Conservation (phyloP, 2,329 filamentous ascomycete species). For the Pestalotiopsis sp. region DNA sequence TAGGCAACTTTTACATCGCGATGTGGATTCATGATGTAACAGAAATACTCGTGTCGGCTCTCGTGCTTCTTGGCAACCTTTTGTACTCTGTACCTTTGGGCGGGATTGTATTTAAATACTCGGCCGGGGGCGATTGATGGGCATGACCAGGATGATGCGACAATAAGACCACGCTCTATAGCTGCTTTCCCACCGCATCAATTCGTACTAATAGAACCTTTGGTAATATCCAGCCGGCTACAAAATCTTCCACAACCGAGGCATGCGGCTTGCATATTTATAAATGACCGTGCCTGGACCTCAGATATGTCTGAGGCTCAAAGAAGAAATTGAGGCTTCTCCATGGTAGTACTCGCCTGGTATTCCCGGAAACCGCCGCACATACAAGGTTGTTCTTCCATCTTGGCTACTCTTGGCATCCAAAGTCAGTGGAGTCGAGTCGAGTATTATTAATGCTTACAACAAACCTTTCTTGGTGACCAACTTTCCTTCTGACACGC, state of each 20-base stretch:
- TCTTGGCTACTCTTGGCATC: neutral
- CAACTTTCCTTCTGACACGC: neutral
- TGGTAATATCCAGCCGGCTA: too few species aligned
- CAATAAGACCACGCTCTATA: too few species aligned
- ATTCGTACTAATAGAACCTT: too few species aligned
- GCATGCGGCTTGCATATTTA: too few species aligned
- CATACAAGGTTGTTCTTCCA: neutral
- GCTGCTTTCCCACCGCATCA: too few species aligned
- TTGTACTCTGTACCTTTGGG: neutral
- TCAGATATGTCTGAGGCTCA: neutral
- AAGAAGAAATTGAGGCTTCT: neutral
- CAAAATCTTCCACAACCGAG: too few species aligned
- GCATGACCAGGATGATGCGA: too few species aligned
- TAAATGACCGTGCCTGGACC: too few species aligned
- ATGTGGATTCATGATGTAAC: neutral
- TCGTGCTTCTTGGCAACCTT: neutral
- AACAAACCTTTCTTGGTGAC: neutral
- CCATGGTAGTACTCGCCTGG: neutral
- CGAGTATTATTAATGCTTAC: constrained; percentile 8
- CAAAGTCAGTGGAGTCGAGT: neutral
- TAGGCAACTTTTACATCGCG: neutral
- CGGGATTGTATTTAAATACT: neutral
- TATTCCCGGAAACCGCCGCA: neutral
- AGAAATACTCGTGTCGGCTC: neutral
- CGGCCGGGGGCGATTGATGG: neutral